These are phyloP conservation scores for Histomonas meleagridis DNA, from an alignment of 208 protist genomes.

Conservation along the genomic window DNA sequence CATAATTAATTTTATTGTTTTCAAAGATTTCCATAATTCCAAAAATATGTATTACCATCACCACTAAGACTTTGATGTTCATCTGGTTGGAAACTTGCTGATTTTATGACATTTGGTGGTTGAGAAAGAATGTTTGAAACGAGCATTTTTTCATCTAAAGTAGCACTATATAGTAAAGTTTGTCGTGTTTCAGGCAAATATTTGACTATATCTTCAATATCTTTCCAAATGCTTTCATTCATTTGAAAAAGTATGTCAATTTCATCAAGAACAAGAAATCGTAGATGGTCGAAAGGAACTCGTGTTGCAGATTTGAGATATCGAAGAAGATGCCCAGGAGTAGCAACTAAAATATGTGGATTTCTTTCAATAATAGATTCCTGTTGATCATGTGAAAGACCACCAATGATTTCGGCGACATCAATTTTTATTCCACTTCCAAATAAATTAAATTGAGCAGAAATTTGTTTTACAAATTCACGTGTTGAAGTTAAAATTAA, in stretches of 20 bases:
- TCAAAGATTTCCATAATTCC: too few species aligned
- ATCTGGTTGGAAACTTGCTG: background rate
- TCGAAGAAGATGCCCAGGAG: conserved; percentile 56
- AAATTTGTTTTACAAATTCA: conserved; percentile 46
- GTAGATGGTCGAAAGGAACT: background rate
- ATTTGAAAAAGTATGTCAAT: conserved; percentile 57
- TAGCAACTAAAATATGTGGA: conserved; percentile 60
- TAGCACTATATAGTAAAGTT: conserved; percentile 65
- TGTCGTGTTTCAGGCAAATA: conserved; percentile 49
- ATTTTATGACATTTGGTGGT: background rate
- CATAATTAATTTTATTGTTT: too few species aligned
- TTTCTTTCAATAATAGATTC: conserved; percentile 44
- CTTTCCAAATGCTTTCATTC: conserved; percentile 47
- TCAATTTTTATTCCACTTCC: conserved; percentile 40
- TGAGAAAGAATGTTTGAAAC: background rate
- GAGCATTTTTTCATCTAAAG: conserved; percentile 47
- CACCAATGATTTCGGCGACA: conserved; percentile 36
- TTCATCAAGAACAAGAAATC: conserved; percentile 59
- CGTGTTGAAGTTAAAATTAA: conserved; percentile 82
- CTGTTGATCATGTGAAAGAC: conserved; percentile 53
- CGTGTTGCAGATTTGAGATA: conserved; percentile 45
- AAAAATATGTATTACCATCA: background rate
- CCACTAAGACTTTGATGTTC: background rate
- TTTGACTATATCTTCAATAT: conserved; percentile 43
- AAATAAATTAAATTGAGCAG: conserved; percentile 49